Base-by-base conservation (phyloP, 805 yeast species). In the Saturnispora silvae region DNA sequence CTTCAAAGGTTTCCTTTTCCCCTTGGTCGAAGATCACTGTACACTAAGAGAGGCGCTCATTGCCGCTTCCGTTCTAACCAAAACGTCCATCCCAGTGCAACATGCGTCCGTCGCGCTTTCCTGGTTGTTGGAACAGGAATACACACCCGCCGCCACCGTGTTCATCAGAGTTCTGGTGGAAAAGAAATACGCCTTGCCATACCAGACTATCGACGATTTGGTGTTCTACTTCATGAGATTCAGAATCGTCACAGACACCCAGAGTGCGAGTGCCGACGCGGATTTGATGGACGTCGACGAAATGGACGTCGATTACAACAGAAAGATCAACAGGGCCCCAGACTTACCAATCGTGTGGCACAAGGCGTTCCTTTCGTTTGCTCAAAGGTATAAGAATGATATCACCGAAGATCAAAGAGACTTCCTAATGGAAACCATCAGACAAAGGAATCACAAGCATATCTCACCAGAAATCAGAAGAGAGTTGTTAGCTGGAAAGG, bases 321-420 rank as follows among this genome's bases (percentile, higher is more conserved):
- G 52, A 31, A 51, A 49, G 36, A 31, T 52, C 4, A 48, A 45
- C 27, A 53, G 55, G 34, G 52, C 65, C n/a, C 76, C 80, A 19
- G 72, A 71, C 34, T 68, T 92, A 54, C 97, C 98, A 6, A 82
- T 92, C 14, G 89, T 89, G 26, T 92, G 98, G 97, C 97, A 94
- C 58, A 94, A 89, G 58, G 89, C 96, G 2, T 81, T 92, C 54
- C 67, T 92, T 40, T 80, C 92, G 2, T 92, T 92, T 64, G 95
- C 96, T 25, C 96, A 87, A 63, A 72, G 96, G 46, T 92, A 92
- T 57, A 92, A 89, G 59, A 89, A 92, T 54, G 98, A 92, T 66
- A 84, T 92, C 41, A 92, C 98, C n/a, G 95, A 85, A 50, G 99
- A 92, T 56, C 99, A 92, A 67, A 73, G 96, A 56, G 98, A 92